These are phyloP conservation scores for Cyanodermella asteris DNA, from an alignment of 2,329 filamentous ascomycete genomes.

Conservation along the genomic window DNA sequence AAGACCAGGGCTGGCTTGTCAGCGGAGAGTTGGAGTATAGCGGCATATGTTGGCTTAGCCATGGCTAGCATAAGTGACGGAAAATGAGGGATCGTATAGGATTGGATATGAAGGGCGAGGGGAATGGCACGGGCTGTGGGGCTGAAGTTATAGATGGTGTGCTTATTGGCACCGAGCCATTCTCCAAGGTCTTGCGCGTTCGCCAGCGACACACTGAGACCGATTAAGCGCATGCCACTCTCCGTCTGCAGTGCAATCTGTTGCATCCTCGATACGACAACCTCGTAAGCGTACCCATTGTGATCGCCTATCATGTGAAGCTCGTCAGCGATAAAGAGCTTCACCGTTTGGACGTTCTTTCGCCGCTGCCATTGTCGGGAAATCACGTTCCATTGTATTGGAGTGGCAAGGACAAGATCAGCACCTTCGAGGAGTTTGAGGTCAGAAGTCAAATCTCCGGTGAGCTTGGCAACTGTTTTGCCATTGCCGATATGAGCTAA, in stretches of 20 bases:
- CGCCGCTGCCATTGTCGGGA: slow-evolving; percentile 91
- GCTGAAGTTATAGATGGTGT: slow-evolving; percentile 97
- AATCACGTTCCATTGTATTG: slow-evolving; percentile 83
- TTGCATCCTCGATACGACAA: slow-evolving; percentile 93
- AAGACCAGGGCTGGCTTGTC: slow-evolving; percentile 84
- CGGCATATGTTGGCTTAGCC: slow-evolving; percentile 81
- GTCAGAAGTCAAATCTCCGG: slow-evolving; percentile 78
- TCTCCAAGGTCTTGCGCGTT: slow-evolving; percentile 89
- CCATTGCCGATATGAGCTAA: slow-evolving; percentile 52
- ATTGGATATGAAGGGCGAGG: slow-evolving; percentile 83
- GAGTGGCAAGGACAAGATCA: slow-evolving; percentile 80
- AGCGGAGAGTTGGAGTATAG: slow-evolving; percentile 68
- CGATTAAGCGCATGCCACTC: slow-evolving; percentile 65
- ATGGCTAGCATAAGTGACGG: slow-evolving; percentile 97
- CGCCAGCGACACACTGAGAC: slow-evolving; percentile 73
- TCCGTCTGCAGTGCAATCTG: slow-evolving; percentile 81
- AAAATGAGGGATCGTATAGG: slow-evolving; percentile 88
- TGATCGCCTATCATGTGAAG: slow-evolving; percentile 79
- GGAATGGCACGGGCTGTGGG: slow-evolving; percentile 75
- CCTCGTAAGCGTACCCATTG: slow-evolving; percentile 78
- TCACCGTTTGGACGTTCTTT: slow-evolving; percentile 80
- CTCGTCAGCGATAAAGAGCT: slow-evolving; percentile 86
- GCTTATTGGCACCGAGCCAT: slow-evolving; percentile 95
- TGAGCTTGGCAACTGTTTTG: slow-evolving; percentile 80
- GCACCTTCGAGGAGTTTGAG: slow-evolving; percentile 70